These are phyloP conservation scores for Macadamia integrifolia DNA, from an alignment of 164 flowering plant species.

Conservation along the genomic window DNA sequence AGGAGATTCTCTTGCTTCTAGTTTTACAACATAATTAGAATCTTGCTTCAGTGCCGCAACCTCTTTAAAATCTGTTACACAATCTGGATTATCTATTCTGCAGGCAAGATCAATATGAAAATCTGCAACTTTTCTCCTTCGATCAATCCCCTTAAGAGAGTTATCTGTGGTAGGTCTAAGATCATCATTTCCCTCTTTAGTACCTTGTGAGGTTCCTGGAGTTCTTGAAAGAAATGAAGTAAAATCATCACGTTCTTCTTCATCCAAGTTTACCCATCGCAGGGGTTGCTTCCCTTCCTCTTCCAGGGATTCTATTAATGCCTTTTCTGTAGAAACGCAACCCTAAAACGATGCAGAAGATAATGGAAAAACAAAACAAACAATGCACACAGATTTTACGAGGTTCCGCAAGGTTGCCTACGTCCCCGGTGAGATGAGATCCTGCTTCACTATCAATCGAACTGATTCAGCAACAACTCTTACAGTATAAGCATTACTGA, in stretches of 20 bases:
- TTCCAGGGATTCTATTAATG: slow-evolving; percentile 40
- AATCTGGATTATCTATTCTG: slow-evolving; percentile 13
- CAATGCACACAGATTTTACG: too few relatives aligned
- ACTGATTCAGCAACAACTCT: slow-evolving; percentile 29
- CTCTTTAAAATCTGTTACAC: slow-evolving; percentile 24
- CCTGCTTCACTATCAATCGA: too few relatives aligned
- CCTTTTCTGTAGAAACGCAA: too few relatives aligned
- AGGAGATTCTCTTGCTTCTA: slow-evolving; percentile 31
- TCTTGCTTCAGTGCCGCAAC: slow-evolving; percentile 25
- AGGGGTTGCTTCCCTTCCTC: slow-evolving; percentile 57
- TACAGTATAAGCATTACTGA: slow-evolving; percentile 7
- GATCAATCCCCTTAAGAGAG: slow-evolving; percentile 12
- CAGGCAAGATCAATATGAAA: slow-evolving; percentile 5
- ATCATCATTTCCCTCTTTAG: slow-evolving; percentile 18
- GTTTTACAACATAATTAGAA: slow-evolving; percentile 27
- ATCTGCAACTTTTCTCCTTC: slow-evolving; percentile 9
- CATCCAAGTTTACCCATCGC: slow-evolving; percentile 74
- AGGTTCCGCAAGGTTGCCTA: too few relatives aligned
- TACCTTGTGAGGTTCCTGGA: slow-evolving; percentile 22
- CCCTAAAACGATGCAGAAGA: too few relatives aligned
- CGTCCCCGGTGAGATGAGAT: too few relatives aligned
- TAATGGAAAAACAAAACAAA: too few relatives aligned
- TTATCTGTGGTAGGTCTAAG: slow-evolving; percentile 7
- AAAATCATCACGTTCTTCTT: slow-evolving; percentile 74
- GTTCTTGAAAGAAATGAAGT: slow-evolving; percentile 75